Conservation (phyloP, 2,329 filamentous ascomycete genomes). For the Monosporascus sp. region DNA sequence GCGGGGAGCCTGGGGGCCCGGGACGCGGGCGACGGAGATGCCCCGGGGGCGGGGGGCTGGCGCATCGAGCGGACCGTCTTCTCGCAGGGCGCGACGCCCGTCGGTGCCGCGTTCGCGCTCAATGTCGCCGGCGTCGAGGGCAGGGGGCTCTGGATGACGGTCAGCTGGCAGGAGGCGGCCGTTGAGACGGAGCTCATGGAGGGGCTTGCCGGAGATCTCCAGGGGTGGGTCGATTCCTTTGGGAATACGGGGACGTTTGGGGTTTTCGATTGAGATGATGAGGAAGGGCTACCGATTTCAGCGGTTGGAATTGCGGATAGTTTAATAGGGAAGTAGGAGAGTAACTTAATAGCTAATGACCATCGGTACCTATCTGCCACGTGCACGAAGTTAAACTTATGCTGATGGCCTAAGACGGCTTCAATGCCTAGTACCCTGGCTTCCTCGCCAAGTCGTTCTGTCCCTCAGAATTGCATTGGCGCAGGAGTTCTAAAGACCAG, state of each 20-base stretch:
- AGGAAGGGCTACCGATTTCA: background rate
- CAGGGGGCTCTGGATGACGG: slow-evolving; percentile 34
- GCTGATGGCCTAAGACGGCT: too few relatives aligned
- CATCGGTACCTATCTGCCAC: too few relatives aligned
- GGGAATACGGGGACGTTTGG: background rate
- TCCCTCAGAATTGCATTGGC: too few relatives aligned
- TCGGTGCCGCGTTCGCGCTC: slow-evolving; percentile 37
- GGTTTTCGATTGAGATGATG: background rate
- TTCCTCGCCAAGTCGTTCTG: too few relatives aligned
- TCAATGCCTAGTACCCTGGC: too few relatives aligned
- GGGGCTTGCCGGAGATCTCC: slow-evolving; percentile 33
- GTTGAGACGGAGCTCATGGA: slow-evolving; percentile 34
- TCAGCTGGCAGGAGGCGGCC: slow-evolving; percentile 44
- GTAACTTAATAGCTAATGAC: too few relatives aligned
- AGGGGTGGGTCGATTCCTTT: slow-evolving; percentile 20
- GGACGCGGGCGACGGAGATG: slow-evolving; percentile 3
- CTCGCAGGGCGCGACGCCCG: slow-evolving; percentile 41
- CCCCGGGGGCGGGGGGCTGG: slow-evolving; percentile 18
- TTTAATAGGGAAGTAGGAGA: too few relatives aligned
- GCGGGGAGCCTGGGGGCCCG: slow-evolving; percentile 36
- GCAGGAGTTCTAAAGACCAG: too few relatives aligned
- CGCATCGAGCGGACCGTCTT: slow-evolving; percentile 42
- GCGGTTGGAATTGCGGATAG: too few relatives aligned
- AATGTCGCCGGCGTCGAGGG: slow-evolving; percentile 42
- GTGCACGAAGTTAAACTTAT: too few relatives aligned